Evolutionary conservation across 345 rosid genomes (phyloP), one percentile per base, ranked within the genome.

Genomic region (Salix udensis): DNA sequence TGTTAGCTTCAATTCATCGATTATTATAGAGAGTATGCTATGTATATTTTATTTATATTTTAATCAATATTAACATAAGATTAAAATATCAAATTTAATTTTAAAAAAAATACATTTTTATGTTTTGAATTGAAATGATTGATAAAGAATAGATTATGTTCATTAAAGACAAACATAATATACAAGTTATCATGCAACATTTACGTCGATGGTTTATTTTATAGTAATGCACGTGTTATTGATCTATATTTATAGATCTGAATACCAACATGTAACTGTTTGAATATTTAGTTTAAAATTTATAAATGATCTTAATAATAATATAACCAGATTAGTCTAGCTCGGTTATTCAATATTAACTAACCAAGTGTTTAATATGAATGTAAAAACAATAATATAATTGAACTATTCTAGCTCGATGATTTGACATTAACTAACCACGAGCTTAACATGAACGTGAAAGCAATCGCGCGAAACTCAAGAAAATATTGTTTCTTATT

Each of bases 311-410:
- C 1, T 55, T n/a, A 2, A 9, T 3, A 55, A 7, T 0, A n/a
- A n/a, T 0, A 3, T 21, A 53, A n/a, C 0, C 0, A 0, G n/a
- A n/a, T 13, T 21, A 9, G 0, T 55, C 1, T 2, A 55, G 1
- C 4, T 21, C 1, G 0, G 2, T 21, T 1, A 7, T 53, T 0
- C 1, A 3, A 18, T 0, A 16, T 50, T 1, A 50, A 16, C 1
- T 2, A 50, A 18, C 18, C 11, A 53, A 0, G 24, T 0, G 11
- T 1, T 53, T 21, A 53, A 9, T 4, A 0, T 9, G 0, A 3
- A 9, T 0, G 12, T 7, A 0, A 53, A 21, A 21, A 7, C 7
- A 55, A 21, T 0, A n/a, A n/a, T 0, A 1, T 21, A 53, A 55
- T 0, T 0, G 0, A 55, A 55, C 1, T 21, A 9, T 4, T 55